Percentiles rank a stretch among this genome's conserved stretches.
These are phyloP conservation scores for Endocarpon pusillum DNA, from an alignment of 495 filamentous ascomycete genomes.

Conservation along the genomic window DNA sequence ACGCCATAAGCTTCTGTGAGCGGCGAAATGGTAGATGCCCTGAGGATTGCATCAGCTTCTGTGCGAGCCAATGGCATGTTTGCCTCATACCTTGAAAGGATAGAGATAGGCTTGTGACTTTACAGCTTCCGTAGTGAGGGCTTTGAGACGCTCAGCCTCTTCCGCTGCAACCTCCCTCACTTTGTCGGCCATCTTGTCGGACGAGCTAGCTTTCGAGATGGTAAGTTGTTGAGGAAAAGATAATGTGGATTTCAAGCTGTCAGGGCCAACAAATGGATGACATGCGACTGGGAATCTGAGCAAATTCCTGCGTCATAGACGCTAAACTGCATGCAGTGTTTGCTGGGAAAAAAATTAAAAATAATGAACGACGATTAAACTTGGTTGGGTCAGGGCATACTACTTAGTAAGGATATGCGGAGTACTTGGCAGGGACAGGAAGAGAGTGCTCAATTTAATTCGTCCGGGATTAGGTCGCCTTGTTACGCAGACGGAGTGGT, in stretches of 20 bases:
- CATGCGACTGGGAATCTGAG: too few species aligned
- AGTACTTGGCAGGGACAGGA: too few species aligned
- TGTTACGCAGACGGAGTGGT: too few species aligned
- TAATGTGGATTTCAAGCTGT: not conserved
- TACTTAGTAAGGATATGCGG: too few species aligned
- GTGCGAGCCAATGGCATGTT: not conserved
- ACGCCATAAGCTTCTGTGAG: slow-evolving; percentile 28
- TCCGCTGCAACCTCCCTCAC: slow-evolving; percentile 24
- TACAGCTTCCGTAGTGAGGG: slow-evolving; percentile 41
- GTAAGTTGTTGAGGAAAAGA: not conserved
- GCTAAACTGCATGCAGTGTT: not conserved
- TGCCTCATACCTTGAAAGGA: slow-evolving; percentile 50
- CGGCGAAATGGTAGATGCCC: slow-evolving; percentile 65
- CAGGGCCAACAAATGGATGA: too few species aligned
- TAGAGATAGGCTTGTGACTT: slow-evolving; percentile 69
- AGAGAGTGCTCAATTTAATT: too few species aligned
- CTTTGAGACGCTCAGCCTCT: slow-evolving; percentile 23
- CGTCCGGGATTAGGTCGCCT: too few species aligned
- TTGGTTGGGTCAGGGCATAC: too few species aligned
- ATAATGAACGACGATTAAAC: too few species aligned
- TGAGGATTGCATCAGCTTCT: slow-evolving; percentile 11
- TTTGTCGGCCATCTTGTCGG: slow-evolving; percentile 22
- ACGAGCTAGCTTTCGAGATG: too few species aligned
- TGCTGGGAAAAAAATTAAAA: too few species aligned
- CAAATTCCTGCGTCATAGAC: too few species aligned